Evolutionary conservation across 768 basidiomycete species (phyloP).

Genomic region (Leccinum subgranulosum): DNA sequence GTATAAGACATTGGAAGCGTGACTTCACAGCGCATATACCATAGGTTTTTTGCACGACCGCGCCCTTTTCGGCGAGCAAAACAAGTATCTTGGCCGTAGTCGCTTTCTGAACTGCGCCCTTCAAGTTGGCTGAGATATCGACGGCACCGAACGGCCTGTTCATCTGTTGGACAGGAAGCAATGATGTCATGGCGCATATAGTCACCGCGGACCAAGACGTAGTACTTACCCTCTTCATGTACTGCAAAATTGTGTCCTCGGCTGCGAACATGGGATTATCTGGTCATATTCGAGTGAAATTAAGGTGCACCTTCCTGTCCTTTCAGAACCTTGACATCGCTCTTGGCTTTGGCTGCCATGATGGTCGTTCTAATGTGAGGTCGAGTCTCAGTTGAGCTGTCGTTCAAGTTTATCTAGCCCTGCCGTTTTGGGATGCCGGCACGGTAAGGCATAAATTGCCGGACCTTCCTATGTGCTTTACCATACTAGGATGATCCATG

Average conservation of each 20-base stretch:
- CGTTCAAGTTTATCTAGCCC: too few species aligned
- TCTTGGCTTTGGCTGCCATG: slow-evolving; percentile 51
- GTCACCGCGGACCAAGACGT: background rate
- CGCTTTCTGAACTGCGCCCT: slow-evolving; percentile 83
- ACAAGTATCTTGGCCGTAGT: slow-evolving; percentile 81
- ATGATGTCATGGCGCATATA: slow-evolving; percentile 6
- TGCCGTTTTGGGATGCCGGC: background rate
- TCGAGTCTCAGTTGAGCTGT: background rate
- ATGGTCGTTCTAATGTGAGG: slow-evolving; percentile 10
- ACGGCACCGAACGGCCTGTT: slow-evolving; percentile 94
- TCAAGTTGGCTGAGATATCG: slow-evolving; percentile 87
- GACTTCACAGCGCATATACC: slow-evolving; percentile 41
- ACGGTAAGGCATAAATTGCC: background rate
- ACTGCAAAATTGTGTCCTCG: slow-evolving; percentile 73
- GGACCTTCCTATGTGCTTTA: background rate
- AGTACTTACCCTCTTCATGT: slow-evolving; percentile 62
- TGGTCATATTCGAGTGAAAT: background rate
- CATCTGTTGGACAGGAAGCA: slow-evolving; percentile 49
- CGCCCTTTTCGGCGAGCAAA: slow-evolving; percentile 81
- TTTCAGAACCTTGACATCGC: slow-evolving; percentile 60
- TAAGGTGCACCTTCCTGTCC: slow-evolving; percentile 60
- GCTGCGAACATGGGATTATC: slow-evolving; percentile 37
- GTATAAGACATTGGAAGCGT: background rate
- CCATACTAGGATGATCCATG: slow-evolving; percentile 5
- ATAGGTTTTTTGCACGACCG: slow-evolving; percentile 78